Evolutionary conservation across 805 yeast species (phyloP).

Genomic region (Saccharomycopsis synnaedendra): DNA sequence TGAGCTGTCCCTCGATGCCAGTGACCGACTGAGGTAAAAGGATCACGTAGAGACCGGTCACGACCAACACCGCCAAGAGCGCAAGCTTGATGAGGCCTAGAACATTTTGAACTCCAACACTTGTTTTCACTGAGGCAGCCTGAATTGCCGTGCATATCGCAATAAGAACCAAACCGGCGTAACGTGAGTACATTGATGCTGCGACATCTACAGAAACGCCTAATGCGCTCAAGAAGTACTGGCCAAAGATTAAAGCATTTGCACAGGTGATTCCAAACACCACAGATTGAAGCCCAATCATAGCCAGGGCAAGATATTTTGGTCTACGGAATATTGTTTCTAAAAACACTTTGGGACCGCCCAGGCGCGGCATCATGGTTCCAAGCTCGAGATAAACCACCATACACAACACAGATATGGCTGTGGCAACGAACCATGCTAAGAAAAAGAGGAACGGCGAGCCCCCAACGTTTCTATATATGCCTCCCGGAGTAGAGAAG

Average conservation of each 20-base stretch:
- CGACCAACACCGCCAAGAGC: constrained; percentile 40
- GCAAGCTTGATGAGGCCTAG: constrained; percentile 51
- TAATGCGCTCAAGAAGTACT: constrained; percentile 37
- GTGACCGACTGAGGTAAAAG: constrained; percentile 33
- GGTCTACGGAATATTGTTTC: constrained; percentile 60
- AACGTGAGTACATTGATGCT: constrained; percentile 28
- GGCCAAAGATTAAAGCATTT: constrained; percentile 51
- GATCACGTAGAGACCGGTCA: constrained; percentile 47
- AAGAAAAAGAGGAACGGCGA: constrained; percentile 47
- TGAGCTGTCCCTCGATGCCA: constrained; percentile 33
- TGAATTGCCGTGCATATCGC: constrained; percentile 32
- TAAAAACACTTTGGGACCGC: constrained; percentile 65
- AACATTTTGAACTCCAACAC: constrained; percentile 48
- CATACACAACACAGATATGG: constrained; percentile 55
- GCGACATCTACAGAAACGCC: constrained; percentile 29
- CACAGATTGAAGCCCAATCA: constrained; percentile 37
- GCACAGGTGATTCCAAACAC: constrained; percentile 45
- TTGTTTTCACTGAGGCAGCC: constrained; percentile 47
- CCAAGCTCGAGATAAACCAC: constrained; percentile 62
- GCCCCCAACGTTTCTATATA: constrained; percentile 58
- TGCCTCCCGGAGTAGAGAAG: constrained; percentile 59
- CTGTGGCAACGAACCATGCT: constrained; percentile 54
- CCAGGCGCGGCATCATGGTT: constrained; percentile 57
- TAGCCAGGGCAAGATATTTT: constrained; percentile 38
- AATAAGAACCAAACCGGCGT: constrained; percentile 31